Evolutionary conservation across 352 stramenopile species (phyloP), one percentile per base, ranked within the genome.

Genomic region (Pythium brassicae): DNA sequence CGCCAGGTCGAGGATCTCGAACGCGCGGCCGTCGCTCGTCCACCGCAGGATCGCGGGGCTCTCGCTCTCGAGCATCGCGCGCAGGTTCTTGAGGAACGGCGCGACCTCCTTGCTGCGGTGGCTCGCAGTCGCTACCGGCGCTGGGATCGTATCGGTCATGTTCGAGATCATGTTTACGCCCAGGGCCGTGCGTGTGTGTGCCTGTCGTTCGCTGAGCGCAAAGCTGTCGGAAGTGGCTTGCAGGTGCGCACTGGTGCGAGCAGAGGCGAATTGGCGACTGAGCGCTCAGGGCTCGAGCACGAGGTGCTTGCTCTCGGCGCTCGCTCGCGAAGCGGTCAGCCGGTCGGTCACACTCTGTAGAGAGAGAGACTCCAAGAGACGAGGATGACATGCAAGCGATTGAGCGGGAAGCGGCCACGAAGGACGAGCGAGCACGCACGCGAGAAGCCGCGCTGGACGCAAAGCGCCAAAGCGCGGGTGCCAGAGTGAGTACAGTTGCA

Each of bases 1-100:
- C 26, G 74, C 74, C 61, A 87, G 78, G 63, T 94, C 72, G 57
- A 82, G 79, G 65, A 97, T 94, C 54, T 89, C 70, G 40, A 97
- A 96, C 14, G 84, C 83, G 60, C 84, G 45, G 62, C 79, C 79
- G 50, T 84, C 54, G 4, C 23, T 25, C n/a, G 57, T 63, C 57
- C 57, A 63, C 49, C 57, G 57, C 43, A 63, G 40, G 50, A 63
- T 49, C 42, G 42, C 42, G 32, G 68, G 54, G 50, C 59, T 74
- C 62, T 74, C 66, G n/a, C 46, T 35, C 17, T 69, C 63, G 9
- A 74, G 64, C 64, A 74, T 74, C 29, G 62, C 57, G 49, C 78
- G 75, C 22, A 92, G 59, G 40, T 69, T 87, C 51, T 71, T 72
- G 50, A 92, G 77, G 60, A 92, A 91, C 47, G 81, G 81, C 47